phyloP scores from a whole-genome alignment of 1,284 basidiomycete genomes.

The Irpex sp. region DNA sequence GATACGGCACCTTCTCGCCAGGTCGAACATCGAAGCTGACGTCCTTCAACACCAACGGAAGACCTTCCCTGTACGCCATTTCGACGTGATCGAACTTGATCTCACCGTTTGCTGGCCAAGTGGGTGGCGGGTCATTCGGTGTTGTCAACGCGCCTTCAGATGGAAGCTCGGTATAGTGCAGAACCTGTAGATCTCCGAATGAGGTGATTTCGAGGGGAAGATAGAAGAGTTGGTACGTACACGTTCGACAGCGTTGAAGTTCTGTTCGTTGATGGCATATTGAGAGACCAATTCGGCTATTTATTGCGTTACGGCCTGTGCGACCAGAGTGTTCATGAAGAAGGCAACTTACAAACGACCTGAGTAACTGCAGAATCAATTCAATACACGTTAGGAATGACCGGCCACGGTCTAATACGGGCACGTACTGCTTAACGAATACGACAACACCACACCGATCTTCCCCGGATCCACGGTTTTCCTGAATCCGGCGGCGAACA shows the following conservation, averaged over 20 bases:
- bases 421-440: conserved; percentile 55
- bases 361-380: conserved; percentile 43
- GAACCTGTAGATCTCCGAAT: conserved; percentile 25
- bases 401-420: neutral
- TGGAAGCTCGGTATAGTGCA: conserved; percentile 56
- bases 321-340: neutral
- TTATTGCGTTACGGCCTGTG: neutral
- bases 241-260: conserved; percentile 73
- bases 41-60: conserved; percentile 71
- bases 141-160: conserved; percentile 42
- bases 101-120: conserved; percentile 66
- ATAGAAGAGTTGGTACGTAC: neutral
- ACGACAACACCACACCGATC: conserved; percentile 62
- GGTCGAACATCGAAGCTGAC: conserved; percentile 60
- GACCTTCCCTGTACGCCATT: conserved; percentile 65
- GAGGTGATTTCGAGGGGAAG: neutral
- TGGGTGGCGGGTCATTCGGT: conserved; percentile 47
- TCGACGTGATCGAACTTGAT: conserved; percentile 63
- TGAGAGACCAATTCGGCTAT: conserved; percentile 53
- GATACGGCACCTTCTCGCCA: conserved; percentile 60
- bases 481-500: conserved; percentile 61
- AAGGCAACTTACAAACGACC: conserved; percentile 42
- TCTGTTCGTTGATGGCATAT: conserved; percentile 62
- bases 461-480: conserved; percentile 44
- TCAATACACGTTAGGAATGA: neutral